Base-by-base conservation (phyloP, 768 basidiomycete species). In the Hypholoma sublateritium region DNA sequence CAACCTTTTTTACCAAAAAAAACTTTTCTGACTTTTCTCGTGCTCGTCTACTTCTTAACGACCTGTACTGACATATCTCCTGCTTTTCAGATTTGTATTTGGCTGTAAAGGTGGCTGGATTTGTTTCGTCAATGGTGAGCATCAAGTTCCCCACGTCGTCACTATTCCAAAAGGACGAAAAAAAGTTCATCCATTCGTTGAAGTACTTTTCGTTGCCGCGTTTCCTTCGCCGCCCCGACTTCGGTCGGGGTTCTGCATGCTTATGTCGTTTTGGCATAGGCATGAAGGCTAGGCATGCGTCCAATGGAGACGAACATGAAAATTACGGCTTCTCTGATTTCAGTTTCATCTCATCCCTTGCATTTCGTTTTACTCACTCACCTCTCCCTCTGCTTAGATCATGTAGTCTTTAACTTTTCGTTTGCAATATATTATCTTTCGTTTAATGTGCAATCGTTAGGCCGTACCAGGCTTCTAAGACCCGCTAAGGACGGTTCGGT, bases 151-250 rank as follows among this genome's bases (percentile, higher is more conserved):
- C 28, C 28, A 28, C 41, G 16, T 14, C 43, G 4, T 37, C 14
- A 11, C 50, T 9, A 32, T 32, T 28, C 47, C 8, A 13, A 50
- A 55, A 74, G 70, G 86, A 88, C 76, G 86, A 88, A 86, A 88
- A 73, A 71, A 82, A 89, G 87, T 88, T 89, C 81, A 88, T 89
- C 87, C 87, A 88, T 89, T 89, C 87, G 78, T 89, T 87, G 87
- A 88, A 75, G 58, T 63, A 64, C 74, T 72, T 68, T 69, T 61
- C 67, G 60, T 66, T 67, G 65, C 70, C 63, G 62, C 67, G 66
- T 64, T 63, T 56, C 62, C 61, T 51, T 52, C 47, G 71, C 72
- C 76, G 70, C 74, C 73, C 71, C 65, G 70, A 56, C 63, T 62
- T 62, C 34, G 57, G 59, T 59, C 65, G 53, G 59, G 71, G 69